Evolutionary conservation across 306 rosid genomes (phyloP).

Genomic region (Fragaria nilgerrensis): DNA sequence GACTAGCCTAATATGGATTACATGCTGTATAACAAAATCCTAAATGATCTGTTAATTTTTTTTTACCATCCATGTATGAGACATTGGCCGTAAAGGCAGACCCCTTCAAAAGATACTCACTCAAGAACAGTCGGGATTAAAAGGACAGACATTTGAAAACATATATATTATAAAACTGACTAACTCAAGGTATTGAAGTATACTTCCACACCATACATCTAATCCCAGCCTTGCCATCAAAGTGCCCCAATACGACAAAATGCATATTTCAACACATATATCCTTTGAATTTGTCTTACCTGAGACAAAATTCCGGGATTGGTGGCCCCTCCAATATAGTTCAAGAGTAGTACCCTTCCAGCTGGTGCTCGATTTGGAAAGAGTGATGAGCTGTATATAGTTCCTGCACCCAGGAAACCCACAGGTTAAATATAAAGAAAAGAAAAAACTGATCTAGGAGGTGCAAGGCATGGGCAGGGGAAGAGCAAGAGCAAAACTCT

Average conservation of each 20-base stretch:
- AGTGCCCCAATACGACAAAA: slow-evolving; percentile 5
- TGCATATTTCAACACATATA: slow-evolving; percentile 15
- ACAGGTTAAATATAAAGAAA: slow-evolving; percentile 22
- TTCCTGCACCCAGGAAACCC: slow-evolving; percentile 57
- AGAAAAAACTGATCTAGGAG: neutral
- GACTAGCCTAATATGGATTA: neutral
- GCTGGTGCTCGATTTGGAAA: slow-evolving; percentile 91
- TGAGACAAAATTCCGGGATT: slow-evolving; percentile 76
- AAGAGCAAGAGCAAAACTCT: neutral
- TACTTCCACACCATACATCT: neutral
- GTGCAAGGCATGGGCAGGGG: neutral
- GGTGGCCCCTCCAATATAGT: slow-evolving; percentile 97
- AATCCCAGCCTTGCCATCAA: slow-evolving; percentile 17
- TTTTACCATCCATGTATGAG: neutral
- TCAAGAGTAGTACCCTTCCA: slow-evolving; percentile 90
- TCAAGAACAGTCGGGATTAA: neutral
- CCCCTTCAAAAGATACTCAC: neutral
- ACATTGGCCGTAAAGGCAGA: neutral
- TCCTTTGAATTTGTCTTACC: slow-evolving; percentile 46
- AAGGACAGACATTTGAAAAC: neutral
- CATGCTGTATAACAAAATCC: neutral
- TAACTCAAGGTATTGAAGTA: neutral
- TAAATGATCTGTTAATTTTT: neutral
- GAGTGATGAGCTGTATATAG: slow-evolving; percentile 95
- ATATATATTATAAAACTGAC: neutral